Base-by-base conservation (phyloP, 805 yeast species). In the Ogataea corticis region DNA sequence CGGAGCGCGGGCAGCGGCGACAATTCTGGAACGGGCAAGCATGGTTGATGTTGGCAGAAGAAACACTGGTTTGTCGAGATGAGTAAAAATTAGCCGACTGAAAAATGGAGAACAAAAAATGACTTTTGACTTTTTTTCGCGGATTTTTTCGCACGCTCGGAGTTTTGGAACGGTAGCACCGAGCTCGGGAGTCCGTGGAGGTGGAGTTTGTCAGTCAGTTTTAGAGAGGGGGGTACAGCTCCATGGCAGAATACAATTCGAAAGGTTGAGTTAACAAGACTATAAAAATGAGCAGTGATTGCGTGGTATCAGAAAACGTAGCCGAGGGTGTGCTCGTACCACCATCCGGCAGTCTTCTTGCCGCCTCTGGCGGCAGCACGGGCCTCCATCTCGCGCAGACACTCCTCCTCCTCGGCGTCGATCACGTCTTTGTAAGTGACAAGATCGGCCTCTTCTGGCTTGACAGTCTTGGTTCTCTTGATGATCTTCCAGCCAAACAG, bases 371-470 rank as follows among this genome's bases (percentile, higher is more conserved):
- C 47, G 4, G 48, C 54, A 25, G 42, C 41, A 50, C 47, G 49
- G 16, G 40, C 51, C 39, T 47, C 46, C 40, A 46, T 42, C 28
- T 41, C 42, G 13, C 40, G 45, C 25, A 63, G 61, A 47, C 45
- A 75, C 45, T 61, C 67, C 49, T 66, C 72, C 54, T 75, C 79
- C 58, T 77, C 81, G 31, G 76, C 76, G 51, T 79, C 83, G 51
- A 76, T 68, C 36, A 74, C 76, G 50, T 75, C 82, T 58, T 74
- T 79, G 61, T 69, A 77, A 7, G 86, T 79, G 40, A 62, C 65
- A 59, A 83, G 68, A 62, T 85, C 92, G 21, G 78, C 84, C 54
- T 83, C 87, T 36, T 66, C 68, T 6, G 87, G 75, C 33, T 58
- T 63, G 42, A 77, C 71, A 23, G 72, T 47, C 54, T 70, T 73